Percentiles rank a stretch among this genome's conserved stretches.
Evolutionary conservation across 2,329 filamentous ascomycete species (phyloP).

Genomic region (Xylariaceae sp.): DNA sequence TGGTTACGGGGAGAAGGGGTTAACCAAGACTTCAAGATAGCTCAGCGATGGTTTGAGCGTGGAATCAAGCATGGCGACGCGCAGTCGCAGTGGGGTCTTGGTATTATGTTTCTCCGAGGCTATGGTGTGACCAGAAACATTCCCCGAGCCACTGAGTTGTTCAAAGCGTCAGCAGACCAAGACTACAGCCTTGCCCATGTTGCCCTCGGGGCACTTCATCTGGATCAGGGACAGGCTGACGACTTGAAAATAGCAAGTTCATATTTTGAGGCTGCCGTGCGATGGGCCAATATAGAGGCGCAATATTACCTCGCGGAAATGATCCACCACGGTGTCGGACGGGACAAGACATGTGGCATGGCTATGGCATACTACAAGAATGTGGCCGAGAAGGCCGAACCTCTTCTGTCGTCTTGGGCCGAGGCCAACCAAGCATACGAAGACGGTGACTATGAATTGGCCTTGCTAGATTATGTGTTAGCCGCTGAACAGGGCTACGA

Average conservation of each 20-base stretch:
- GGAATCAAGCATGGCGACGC: constrained; percentile 72
- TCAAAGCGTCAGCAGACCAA: constrained; percentile 76
- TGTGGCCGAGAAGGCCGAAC: constrained; percentile 69
- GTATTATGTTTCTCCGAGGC: constrained; percentile 77
- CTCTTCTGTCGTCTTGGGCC: constrained; percentile 69
- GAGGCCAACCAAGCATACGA: constrained; percentile 84
- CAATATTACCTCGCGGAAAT: constrained; percentile 92
- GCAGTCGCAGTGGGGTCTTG: constrained; percentile 79
- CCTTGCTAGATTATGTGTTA: constrained; percentile 77
- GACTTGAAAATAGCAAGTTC: constrained; percentile 74
- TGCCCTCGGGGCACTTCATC: constrained; percentile 74
- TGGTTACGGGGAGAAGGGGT: constrained; percentile 84
- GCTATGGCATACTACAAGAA: constrained; percentile 80
- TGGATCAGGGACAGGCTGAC: constrained; percentile 70
- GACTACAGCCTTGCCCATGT: constrained; percentile 79
- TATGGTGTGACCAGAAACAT: constrained; percentile 65
- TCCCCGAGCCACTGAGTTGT: constrained; percentile 67
- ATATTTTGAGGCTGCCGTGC: constrained; percentile 82
- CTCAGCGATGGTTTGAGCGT: constrained; percentile 77
- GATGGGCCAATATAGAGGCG: constrained; percentile 80
- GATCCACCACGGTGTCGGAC: constrained; percentile 72
- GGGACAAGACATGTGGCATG: constrained; percentile 72
- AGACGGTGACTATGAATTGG: constrained; percentile 71
- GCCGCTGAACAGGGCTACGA: constrained; percentile 93
- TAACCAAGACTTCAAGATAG: constrained; percentile 71